phyloP scores from a whole-genome alignment of 2,329 filamentous ascomycete genomes.

The Apiospora koreana region DNA sequence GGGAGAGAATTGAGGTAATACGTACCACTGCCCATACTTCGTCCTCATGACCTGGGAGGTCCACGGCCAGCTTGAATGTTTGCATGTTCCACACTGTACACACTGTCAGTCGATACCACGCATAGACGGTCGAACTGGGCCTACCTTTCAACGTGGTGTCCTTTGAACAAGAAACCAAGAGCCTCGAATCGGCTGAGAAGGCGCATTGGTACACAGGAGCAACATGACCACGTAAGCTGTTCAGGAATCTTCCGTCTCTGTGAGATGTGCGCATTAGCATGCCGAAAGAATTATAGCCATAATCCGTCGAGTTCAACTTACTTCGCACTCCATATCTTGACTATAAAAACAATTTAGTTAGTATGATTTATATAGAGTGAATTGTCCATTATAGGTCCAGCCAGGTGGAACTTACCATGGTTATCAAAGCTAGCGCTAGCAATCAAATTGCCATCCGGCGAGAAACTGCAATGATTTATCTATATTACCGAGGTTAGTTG shows the following conservation, averaged over 20 bases:
- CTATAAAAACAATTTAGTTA: not conserved
- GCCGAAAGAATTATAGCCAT: not conserved
- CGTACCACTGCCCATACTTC: conserved; percentile 79
- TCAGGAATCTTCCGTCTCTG: conserved; percentile 75
- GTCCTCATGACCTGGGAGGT: conserved; percentile 87
- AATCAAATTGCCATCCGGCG: conserved; percentile 83
- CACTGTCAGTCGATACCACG: conserved; percentile 37
- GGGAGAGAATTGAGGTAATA: not conserved
- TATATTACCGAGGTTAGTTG: conserved; percentile 43
- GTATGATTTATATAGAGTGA: not conserved
- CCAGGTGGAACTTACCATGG: conserved; percentile 50
- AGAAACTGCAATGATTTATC: conserved; percentile 94
- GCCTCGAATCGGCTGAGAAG: conserved; percentile 86
- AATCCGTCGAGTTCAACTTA: conserved; percentile 38
- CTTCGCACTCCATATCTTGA: conserved; percentile 85
- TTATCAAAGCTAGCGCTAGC: conserved; percentile 93
- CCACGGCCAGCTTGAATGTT: conserved; percentile 75
- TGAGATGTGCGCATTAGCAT: not conserved
- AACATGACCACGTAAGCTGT: conserved; percentile 84
- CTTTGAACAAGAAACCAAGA: conserved; percentile 72
- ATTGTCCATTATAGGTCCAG: not conserved
- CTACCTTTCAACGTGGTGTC: conserved; percentile 71
- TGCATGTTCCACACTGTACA: conserved; percentile 78
- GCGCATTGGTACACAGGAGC: conserved; percentile 90
- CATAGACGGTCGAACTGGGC: not conserved